A percentile compares a stretch with the other conserved stretches of the same genome.
Evolutionary conservation across 148 eudicot genomes (phyloP).

Genomic region (Arctostaphylos glauca): DNA sequence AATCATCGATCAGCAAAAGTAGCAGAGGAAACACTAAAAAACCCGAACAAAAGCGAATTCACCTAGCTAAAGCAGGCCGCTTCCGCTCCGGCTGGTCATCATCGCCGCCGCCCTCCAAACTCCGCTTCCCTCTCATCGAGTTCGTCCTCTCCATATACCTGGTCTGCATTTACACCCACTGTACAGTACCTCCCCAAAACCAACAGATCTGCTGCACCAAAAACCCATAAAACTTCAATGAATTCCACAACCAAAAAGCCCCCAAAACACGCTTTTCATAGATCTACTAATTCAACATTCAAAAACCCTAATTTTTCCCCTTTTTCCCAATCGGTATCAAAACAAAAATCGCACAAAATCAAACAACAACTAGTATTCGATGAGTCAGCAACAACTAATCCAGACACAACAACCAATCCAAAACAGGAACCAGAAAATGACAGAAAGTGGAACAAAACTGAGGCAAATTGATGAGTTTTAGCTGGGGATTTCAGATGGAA

Average conservation of each 20-base stretch:
- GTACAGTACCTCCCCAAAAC: slow-evolving; percentile 17
- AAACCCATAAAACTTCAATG: not conserved
- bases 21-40: not conserved
- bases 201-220: slow-evolving; percentile 40
- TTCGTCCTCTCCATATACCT: slow-evolving; percentile 79
- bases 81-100: slow-evolving; percentile 65
- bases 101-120: slow-evolving; percentile 45
- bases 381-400: not conserved
- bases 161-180: slow-evolving; percentile 56
- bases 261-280: slow-evolving; percentile 14
- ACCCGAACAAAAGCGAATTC: not conserved
- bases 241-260: not conserved
- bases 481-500: not conserved
- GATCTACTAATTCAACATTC: not conserved
- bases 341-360: not conserved
- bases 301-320: not conserved
- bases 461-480: not conserved
- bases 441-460: slow-evolving; percentile 1
- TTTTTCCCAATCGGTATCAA: not conserved
- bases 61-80: slow-evolving; percentile 86
- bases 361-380: not conserved
- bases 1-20: not conserved
- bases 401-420: not conserved
- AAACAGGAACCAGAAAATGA: not conserved
- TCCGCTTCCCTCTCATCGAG: slow-evolving; percentile 75